Conservation (phyloP, 164 flowering plant species). For the Aristolochia contorta region DNA sequence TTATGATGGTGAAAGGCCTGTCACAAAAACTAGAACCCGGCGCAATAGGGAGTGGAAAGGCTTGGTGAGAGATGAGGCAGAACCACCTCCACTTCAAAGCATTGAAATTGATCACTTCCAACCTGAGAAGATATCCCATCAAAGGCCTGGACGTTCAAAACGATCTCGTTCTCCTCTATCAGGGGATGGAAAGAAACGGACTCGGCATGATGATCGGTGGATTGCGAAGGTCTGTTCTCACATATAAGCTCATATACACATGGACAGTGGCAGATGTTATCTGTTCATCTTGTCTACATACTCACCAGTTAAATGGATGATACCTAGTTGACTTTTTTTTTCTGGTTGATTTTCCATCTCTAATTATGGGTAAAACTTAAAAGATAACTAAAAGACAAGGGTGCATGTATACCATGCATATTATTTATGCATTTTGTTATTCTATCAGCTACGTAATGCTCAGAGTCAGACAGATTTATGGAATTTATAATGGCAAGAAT, state of each 20-base stretch:
- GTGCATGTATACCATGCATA: too few species aligned
- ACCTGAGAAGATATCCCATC: slow-evolving; percentile 26
- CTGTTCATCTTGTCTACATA: too few species aligned
- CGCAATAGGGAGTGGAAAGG: slow-evolving; percentile 63
- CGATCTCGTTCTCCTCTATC: slow-evolving; percentile 42
- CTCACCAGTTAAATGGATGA: neutral
- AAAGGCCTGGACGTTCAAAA: slow-evolving; percentile 17
- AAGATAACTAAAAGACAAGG: too few species aligned
- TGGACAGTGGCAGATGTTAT: neutral
- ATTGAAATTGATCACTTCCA: slow-evolving; percentile 25
- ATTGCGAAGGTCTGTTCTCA: slow-evolving; percentile 32
- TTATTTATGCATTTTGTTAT: too few species aligned
- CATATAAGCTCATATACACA: neutral
- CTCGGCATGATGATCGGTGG: slow-evolving; percentile 35
- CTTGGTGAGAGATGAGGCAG: slow-evolving; percentile 35
- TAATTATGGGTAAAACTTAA: neutral
- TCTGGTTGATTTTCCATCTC: neutral
- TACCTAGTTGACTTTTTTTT: neutral
- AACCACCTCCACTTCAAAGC: slow-evolving; percentile 51
- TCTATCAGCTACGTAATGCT: too few species aligned
- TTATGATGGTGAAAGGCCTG: slow-evolving; percentile 27
- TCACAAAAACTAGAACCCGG: slow-evolving; percentile 30
- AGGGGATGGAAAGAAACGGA: slow-evolving; percentile 33
- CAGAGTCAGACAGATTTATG: too few species aligned
- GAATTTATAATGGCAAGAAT: too few species aligned